phyloP scores from a whole-genome alignment of 331 rosid species.

The Acacia pycnantha region DNA sequence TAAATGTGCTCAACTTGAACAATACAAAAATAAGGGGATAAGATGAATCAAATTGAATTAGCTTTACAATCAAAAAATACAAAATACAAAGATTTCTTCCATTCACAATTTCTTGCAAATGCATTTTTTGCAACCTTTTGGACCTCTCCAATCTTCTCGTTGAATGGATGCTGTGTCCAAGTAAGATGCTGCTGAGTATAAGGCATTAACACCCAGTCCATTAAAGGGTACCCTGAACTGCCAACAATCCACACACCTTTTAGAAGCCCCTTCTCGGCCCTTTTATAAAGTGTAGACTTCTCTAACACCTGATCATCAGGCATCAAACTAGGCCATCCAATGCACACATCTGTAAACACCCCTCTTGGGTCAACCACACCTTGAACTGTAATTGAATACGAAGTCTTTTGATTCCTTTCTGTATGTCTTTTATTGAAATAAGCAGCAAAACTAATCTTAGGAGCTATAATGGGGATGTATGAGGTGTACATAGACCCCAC shows the following conservation, averaged over 20 bases:
- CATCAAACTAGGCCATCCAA: conserved; percentile 95
- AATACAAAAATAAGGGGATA: too few species aligned
- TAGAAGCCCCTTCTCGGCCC: conserved; percentile 57
- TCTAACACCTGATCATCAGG: conserved; percentile 77
- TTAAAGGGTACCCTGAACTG: conserved; percentile 60
- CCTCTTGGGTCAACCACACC: conserved; percentile 70
- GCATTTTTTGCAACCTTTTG: conserved; percentile 63
- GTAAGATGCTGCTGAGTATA: conserved; percentile 68
- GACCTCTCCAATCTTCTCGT: conserved; percentile 75
- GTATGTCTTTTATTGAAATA: conserved; percentile 84
- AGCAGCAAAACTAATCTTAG: conserved; percentile 72
- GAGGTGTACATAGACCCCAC: conserved; percentile 85
- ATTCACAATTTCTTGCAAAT: conserved; percentile 65
- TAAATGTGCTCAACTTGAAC: too few species aligned
- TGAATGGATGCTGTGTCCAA: conserved; percentile 67
- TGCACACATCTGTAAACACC: conserved; percentile 75
- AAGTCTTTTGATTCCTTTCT: conserved; percentile 78
- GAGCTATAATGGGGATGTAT: conserved; percentile 86
- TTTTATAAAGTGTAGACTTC: conserved; percentile 61
- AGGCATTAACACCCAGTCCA: conserved; percentile 93
- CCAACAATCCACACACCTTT: conserved; percentile 83
- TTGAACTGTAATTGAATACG: conserved; percentile 82
- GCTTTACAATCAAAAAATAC: too few species aligned
- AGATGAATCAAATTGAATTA: too few species aligned
- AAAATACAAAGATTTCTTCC: too few species aligned